Evolutionary conservation across 257 asterid genomes (phyloP), one percentile per base, ranked within the genome.

Genomic region (Knoxia roxburghii): DNA sequence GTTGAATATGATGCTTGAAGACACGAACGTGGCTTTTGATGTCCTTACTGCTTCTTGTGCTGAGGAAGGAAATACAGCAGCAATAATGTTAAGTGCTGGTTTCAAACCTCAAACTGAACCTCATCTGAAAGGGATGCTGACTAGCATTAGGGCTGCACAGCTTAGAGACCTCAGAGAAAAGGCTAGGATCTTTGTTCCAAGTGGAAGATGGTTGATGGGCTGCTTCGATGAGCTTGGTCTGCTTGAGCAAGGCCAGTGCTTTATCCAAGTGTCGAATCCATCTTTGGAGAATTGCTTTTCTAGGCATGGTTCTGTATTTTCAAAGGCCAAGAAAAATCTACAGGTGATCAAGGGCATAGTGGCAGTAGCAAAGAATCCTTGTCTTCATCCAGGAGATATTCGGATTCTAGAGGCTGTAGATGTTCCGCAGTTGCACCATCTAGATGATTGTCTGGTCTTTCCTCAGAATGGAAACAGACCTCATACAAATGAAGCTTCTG

Each of bases 331-430:
- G 71, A 87, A 79, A 76, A 80, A 78, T 43, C 75, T 77, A 33
- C 72, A 79, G 76, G 97, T 88, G 64, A 67, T 88, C 61, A 78
- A 61, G 72, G 91, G 99, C 50, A 79, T 88, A 30, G 96, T 94
- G 5, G 95, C 70, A 32, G 76, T 94, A 48, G 96, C 96, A 8
- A 94, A 94, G 87, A 94, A 94, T 58, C 97, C 97, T 0, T 94
- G 97, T 68, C 92, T 94, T 61, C 97, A 94, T 73, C 99, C 99
- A 0, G 96, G 99, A 59, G 99, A 94, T 62, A 91, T 94, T 74
- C 74, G 97, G 65, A 88, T 90, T 79, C 79, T 94, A 33, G 89
- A 85, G 84, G 97, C 96, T 1, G 85, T 94, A 40, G 89, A 94
- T 72, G 80, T 59, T 15, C 93, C 95, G 9, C 82, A 70, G 51